These are phyloP conservation scores for Vachellia collinsii DNA, from an alignment of 306 rosid genomes.

Conservation along the genomic window DNA sequence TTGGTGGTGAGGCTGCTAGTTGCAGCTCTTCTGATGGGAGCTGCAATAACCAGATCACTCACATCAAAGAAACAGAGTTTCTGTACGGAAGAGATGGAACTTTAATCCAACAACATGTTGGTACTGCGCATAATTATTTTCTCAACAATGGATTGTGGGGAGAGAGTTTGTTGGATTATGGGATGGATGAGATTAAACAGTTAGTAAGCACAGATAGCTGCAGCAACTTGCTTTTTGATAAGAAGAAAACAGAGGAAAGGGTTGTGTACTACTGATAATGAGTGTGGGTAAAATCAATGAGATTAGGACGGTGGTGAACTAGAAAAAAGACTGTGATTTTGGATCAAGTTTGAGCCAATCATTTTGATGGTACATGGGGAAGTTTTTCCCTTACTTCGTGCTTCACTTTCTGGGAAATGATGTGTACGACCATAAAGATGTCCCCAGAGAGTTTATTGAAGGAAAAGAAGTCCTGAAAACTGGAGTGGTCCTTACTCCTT, in stretches of 20 bases:
- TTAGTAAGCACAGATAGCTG: conserved; percentile 51
- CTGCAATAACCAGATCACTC: conserved; percentile 34
- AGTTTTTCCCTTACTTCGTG: conserved; percentile 6
- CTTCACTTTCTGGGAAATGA: conserved; percentile 4
- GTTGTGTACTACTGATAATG: conserved; percentile 61
- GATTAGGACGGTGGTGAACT: conserved; percentile 14
- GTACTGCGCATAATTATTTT: conserved; percentile 25
- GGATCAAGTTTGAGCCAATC: conserved; percentile 21
- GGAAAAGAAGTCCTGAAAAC: neutral
- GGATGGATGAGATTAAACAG: conserved; percentile 73
- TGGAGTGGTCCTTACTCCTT: conserved; percentile 10
- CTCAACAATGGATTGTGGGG: conserved; percentile 47
- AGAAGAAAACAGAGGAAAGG: conserved; percentile 60
- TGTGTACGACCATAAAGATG: conserved; percentile 6
- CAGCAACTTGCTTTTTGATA: conserved; percentile 65
- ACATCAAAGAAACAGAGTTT: conserved; percentile 22
- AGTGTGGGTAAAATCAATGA: conserved; percentile 36
- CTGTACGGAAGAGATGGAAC: conserved; percentile 26
- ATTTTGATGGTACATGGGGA: conserved; percentile 4
- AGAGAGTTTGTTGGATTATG: conserved; percentile 62
- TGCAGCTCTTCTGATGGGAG: conserved; percentile 65
- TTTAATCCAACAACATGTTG: conserved; percentile 10
- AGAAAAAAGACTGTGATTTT: conserved; percentile 23
- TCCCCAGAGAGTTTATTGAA: neutral
- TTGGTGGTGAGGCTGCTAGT: conserved; percentile 52